phyloP scores from a whole-genome alignment of 768 basidiomycete species.

The Lentinula boryana region DNA sequence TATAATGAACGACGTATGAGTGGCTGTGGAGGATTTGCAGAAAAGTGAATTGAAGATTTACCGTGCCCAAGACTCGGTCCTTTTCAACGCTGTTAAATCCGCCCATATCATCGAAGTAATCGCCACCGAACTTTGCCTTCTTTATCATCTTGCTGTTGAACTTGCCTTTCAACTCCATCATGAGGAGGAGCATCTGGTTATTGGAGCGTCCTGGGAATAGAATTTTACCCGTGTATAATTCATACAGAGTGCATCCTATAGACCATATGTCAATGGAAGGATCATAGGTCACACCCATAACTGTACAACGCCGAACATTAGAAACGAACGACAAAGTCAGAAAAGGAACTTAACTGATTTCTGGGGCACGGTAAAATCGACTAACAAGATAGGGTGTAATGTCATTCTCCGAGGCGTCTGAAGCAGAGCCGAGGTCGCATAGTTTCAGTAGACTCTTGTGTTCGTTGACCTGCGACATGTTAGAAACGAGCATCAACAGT shows the following conservation, averaged over 20 bases:
- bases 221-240: slow-evolving; percentile 94
- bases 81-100: slow-evolving; percentile 80
- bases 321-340: slow-evolving; percentile 8
- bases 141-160: slow-evolving; percentile 94
- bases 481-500: neutral
- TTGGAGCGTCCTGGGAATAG: slow-evolving; percentile 95
- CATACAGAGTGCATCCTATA: slow-evolving; percentile 95
- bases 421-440: slow-evolving; percentile 96
- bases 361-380: slow-evolving; percentile 96
- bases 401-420: slow-evolving; percentile 90
- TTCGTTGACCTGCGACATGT: slow-evolving; percentile 72
- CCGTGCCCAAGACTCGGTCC: slow-evolving; percentile 78
- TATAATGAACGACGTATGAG: slow-evolving; percentile 26
- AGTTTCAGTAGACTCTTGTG: slow-evolving; percentile 90
- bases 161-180: slow-evolving; percentile 97
- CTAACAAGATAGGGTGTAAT: slow-evolving; percentile 98
- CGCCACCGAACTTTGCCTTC: slow-evolving; percentile 85
- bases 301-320: slow-evolving; percentile 32
- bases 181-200: slow-evolving; percentile 94
- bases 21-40: slow-evolving; percentile 7
- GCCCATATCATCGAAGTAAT: slow-evolving; percentile 92
- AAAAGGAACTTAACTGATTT: slow-evolving; percentile 66
- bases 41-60: slow-evolving; percentile 35
- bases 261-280: slow-evolving; percentile 94
- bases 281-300: slow-evolving; percentile 94